A percentile compares a stretch with the other conserved stretches of the same genome.
Evolutionary conservation across 2,329 filamentous ascomycete genomes (phyloP).

Genomic region (Aspergillus ustus): DNA sequence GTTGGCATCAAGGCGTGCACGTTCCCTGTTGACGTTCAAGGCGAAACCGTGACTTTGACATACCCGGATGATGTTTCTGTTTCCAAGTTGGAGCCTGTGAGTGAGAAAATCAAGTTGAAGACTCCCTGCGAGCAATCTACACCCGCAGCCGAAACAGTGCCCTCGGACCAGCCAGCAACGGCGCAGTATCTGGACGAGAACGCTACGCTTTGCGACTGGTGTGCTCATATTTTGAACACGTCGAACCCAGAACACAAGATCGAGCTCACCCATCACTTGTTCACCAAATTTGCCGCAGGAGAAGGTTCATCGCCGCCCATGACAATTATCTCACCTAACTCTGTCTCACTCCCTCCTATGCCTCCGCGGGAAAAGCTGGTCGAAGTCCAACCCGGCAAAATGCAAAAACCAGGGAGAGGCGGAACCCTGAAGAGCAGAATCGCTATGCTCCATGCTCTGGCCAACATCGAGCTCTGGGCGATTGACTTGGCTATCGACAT

Average conservation of each 20-base stretch:
- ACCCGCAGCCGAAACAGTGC: slow-evolving; percentile 7
- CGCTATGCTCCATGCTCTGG: slow-evolving; percentile 53
- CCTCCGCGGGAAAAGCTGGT: slow-evolving; percentile 48
- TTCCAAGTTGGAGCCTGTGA: slow-evolving; percentile 47
- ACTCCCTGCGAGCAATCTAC: slow-evolving; percentile 5
- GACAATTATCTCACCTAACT: slow-evolving; percentile 45
- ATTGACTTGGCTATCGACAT: slow-evolving; percentile 56
- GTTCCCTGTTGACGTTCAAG: slow-evolving; percentile 47
- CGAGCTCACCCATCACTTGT: slow-evolving; percentile 51
- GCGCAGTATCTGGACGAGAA: slow-evolving; percentile 44
- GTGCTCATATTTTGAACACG: slow-evolving; percentile 52
- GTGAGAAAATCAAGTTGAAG: slow-evolving; percentile 53
- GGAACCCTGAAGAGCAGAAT: slow-evolving; percentile 51
- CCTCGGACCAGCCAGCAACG: slow-evolving; percentile 12
- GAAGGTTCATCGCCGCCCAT: slow-evolving; percentile 48
- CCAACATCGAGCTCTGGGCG: slow-evolving; percentile 55
- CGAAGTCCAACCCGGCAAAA: slow-evolving; percentile 45
- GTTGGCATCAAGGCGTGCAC: slow-evolving; percentile 54
- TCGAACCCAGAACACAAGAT: slow-evolving; percentile 54
- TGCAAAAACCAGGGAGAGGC: slow-evolving; percentile 48
- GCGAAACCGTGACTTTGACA: slow-evolving; percentile 41
- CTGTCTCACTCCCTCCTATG: slow-evolving; percentile 42
- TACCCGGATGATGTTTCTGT: slow-evolving; percentile 35
- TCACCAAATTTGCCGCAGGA: slow-evolving; percentile 45
- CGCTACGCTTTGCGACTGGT: slow-evolving; percentile 55